Evolutionary conservation across 495 filamentous ascomycete species (phyloP), one percentile per base, ranked within the genome.

Genomic region (Aspergillus bertholletiae): DNA sequence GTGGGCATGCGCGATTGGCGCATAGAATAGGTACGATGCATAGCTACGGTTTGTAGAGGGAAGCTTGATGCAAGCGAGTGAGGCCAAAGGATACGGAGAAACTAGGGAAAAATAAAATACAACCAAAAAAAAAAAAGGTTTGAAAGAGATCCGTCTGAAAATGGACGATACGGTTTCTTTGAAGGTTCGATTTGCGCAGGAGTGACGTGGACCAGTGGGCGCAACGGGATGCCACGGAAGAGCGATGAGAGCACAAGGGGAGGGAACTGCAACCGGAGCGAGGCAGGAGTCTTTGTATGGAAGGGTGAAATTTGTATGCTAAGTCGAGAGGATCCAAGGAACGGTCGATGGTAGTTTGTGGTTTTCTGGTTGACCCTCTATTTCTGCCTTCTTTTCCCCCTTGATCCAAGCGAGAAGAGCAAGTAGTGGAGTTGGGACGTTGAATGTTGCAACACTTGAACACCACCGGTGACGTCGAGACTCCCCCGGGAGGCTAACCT

Each of bases 21-120:
- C 93, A 97, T 96, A 60, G 92, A 96, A 68, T 98, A 98, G 59
- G 94, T 96, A 60, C 94, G 89, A 84, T 97, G 93, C 94, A 97
- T 97, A 58, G 51, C 57, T 64, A 49, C 49, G 13, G 34, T 18
- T 54, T 24, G 49, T 18, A 51, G 46, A 28, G 40, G 47, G n/a
- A 48, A 49, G 28, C 28, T 32, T 51, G 3, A 17, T 40, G 17
- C 46, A 17, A 37, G 39, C 34, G 22, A 34, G 30, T 41, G 18
- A 32, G 24, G 53, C 26, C 4, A 56, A 41, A 37, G 51, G 37
- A 53, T 47, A 59, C 50, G 46, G 43, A 49, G 41, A 45, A 54
- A 61, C 55, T 20, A 53, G 60, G 56, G 56, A 51, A 54, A 54
- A 45, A 34, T 30, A 35, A 58, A 30, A 59, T 41, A 40, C 46